Evolutionary conservation across 2,329 filamentous ascomycete genomes (phyloP).

Genomic region (Paramyrothecium sp.): DNA sequence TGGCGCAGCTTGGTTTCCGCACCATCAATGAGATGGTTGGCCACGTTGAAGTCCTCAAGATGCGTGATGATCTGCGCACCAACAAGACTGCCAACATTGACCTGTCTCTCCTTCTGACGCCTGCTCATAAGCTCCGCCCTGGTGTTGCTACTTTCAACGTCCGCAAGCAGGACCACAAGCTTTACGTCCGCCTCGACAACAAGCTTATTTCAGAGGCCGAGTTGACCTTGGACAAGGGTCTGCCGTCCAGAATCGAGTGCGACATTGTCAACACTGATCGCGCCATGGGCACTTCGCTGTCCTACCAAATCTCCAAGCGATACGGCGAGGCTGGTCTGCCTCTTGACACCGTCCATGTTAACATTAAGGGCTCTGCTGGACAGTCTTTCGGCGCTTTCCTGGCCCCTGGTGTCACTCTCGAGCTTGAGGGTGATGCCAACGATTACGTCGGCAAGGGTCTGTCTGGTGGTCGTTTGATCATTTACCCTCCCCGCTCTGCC

Average conservation of each 20-base stretch:
- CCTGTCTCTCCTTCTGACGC: slow-evolving; percentile 86
- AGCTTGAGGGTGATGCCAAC: slow-evolving; percentile 93
- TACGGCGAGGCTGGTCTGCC: slow-evolving; percentile 88
- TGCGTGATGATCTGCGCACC: slow-evolving; percentile 84
- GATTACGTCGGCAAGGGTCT: slow-evolving; percentile 97
- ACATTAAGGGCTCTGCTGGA: slow-evolving; percentile 93
- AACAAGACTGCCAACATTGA: slow-evolving; percentile 92
- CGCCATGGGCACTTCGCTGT: slow-evolving; percentile 88
- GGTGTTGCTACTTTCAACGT: slow-evolving; percentile 97
- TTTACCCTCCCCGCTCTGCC: slow-evolving; percentile 87
- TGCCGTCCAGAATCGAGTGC: slow-evolving; percentile 90
- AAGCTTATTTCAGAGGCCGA: slow-evolving; percentile 96
- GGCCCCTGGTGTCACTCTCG: slow-evolving; percentile 87
- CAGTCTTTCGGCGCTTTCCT: slow-evolving; percentile 96
- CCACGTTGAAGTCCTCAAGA: slow-evolving; percentile 80
- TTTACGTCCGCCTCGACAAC: slow-evolving; percentile 92
- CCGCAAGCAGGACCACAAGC: slow-evolving; percentile 92
- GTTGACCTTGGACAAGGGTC: slow-evolving; percentile 88
- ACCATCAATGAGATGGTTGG: slow-evolving; percentile 98
- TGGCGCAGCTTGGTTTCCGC: slow-evolving; percentile 92
- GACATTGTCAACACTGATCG: slow-evolving; percentile 97
- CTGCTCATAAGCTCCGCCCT: slow-evolving; percentile 91
- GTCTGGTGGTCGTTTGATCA: slow-evolving; percentile 86
- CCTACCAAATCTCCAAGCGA: slow-evolving; percentile 91
- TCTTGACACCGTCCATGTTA: slow-evolving; percentile 91